Evolutionary conservation across 495 filamentous ascomycete species (phyloP).

Genomic region (Penicillium longicatenatum): DNA sequence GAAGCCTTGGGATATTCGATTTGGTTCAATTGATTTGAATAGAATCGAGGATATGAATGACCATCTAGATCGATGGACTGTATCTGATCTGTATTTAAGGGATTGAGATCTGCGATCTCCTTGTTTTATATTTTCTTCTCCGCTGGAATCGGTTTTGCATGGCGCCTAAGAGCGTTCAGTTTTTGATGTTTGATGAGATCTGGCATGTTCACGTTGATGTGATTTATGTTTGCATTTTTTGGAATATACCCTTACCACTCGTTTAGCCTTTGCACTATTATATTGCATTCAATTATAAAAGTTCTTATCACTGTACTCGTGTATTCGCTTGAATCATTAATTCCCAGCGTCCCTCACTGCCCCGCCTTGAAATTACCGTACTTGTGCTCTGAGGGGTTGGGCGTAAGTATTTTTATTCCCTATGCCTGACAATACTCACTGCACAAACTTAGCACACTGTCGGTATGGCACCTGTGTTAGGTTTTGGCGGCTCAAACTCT

Average conservation of each 20-base stretch:
- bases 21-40: neutral
- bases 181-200: conserved; percentile 1
- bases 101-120: neutral
- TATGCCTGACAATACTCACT: too few relatives aligned
- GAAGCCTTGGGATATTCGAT: neutral
- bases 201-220: neutral
- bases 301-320: neutral
- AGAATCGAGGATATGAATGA: neutral
- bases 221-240: neutral
- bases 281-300: neutral
- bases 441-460: too few relatives aligned
- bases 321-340: too few relatives aligned
- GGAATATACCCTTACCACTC: neutral
- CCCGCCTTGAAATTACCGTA: too few relatives aligned
- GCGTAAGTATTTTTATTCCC: too few relatives aligned
- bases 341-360: too few relatives aligned
- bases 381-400: too few relatives aligned
- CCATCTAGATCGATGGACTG: neutral
- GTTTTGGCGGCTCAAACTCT: too few relatives aligned
- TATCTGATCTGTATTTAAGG: neutral
- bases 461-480: too few relatives aligned
- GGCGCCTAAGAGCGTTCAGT: neutral
- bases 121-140: conserved; percentile 1
- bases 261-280: neutral
- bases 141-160: conserved; percentile 6